Base-by-base conservation (phyloP, 306 rosid species). In the Lathyrus sativus region DNA sequence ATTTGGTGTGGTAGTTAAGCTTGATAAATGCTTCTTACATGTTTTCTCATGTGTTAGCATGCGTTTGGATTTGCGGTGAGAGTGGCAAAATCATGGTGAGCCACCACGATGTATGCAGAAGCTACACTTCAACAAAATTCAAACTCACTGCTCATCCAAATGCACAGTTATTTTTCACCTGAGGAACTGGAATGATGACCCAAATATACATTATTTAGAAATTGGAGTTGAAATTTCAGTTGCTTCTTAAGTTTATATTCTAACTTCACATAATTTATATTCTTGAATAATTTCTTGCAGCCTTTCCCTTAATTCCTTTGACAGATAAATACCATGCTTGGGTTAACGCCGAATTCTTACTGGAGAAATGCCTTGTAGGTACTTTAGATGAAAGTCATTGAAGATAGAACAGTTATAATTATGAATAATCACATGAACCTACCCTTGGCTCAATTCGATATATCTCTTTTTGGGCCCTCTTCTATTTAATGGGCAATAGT, bases 291-390 rank as follows among this genome's bases (percentile, higher is more conserved):
- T 13, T 56, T 24, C 58, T 77, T 11, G 13, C 8, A 12, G 43
- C 38, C 12, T 48, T 56, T 51, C 87, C 88, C 93, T 90, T 72
- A 79, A 78, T 46, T 11, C 13, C 26, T 76, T 61, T 35, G 58
- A 65, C 74, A 93, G 97, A 93, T 84, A 90, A 90, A 82, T 88
- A 93, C 78, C 97, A 93, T 71, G 96, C 99, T 70, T 89, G 96
- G 84, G 98, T 92, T 65, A 90, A 92, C 28, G 91, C 86, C 0
- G 98, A 92, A 72, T 92, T 89, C 81, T 74, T 92, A 55, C 74
- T 92, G 68, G 95, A 89, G 83, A 89, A 89, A 79, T 92, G 98
- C 82, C 89, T 88, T 1, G 86, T 92, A 45, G 96, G 98, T 58
- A 79, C 77, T 35, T 77, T 90, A 28, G 93, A 88, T 49, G 90